A percentile compares a stretch with the other conserved stretches of the same genome.
These are phyloP conservation scores for Didymella sp. DNA, from an alignment of 2,329 filamentous ascomycete genomes.

Conservation along the genomic window DNA sequence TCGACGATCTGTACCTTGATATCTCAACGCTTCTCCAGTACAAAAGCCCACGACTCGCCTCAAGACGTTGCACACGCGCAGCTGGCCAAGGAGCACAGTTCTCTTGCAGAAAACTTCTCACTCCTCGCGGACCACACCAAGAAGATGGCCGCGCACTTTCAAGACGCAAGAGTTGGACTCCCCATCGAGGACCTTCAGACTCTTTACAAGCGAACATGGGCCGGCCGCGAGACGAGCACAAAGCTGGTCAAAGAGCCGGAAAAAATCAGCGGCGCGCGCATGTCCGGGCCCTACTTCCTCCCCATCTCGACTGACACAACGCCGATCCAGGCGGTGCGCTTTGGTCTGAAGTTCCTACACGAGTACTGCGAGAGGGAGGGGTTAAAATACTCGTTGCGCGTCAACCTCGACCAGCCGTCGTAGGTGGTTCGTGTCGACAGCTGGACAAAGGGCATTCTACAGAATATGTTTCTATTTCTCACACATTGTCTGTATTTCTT, in stretches of 20 bases:
- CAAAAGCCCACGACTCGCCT: conserved; percentile 38
- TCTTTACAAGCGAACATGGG: conserved; percentile 51
- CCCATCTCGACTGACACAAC: conserved; percentile 51
- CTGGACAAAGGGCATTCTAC: background rate
- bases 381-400: conserved; percentile 34
- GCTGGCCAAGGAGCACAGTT: conserved; percentile 31
- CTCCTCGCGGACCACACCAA: conserved; percentile 39
- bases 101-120: conserved; percentile 35
- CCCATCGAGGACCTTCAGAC: conserved; percentile 48
- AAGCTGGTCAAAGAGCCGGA: conserved; percentile 39
- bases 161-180: conserved; percentile 39
- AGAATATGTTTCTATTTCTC: background rate
- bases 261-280: conserved; percentile 42
- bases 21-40: conserved; percentile 30
- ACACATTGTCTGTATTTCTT: conserved; percentile 3
- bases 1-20: conserved; percentile 47
- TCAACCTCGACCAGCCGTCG: conserved; percentile 40
- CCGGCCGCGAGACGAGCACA: conserved; percentile 30
- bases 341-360: conserved; percentile 51
- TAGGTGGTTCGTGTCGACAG: too few species aligned
- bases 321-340: conserved; percentile 54
- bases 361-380: conserved; percentile 53
- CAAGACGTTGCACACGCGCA: conserved; percentile 36
- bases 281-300: conserved; percentile 51
- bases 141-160: conserved; percentile 35